A percentile compares a stretch with the other conserved stretches of the same genome.
These are phyloP conservation scores for Lentinula novae-zelandiae DNA, from an alignment of 1,284 basidiomycete genomes.

Conservation along the genomic window DNA sequence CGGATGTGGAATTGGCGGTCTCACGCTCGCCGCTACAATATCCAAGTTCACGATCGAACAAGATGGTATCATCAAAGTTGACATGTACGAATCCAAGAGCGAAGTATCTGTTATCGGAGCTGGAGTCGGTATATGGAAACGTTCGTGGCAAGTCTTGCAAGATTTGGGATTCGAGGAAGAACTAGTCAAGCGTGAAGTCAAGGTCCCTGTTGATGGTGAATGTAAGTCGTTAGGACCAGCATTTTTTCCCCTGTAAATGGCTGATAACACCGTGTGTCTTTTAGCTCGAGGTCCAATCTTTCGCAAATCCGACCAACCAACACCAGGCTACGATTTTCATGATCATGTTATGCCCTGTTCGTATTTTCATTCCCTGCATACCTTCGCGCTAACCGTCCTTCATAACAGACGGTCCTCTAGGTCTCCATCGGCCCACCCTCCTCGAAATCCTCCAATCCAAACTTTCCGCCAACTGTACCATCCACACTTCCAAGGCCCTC, in stretches of 20 bases:
- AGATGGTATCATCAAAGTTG: conserved; percentile 19
- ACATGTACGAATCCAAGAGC: conserved; percentile 33
- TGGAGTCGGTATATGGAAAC: conserved; percentile 35
- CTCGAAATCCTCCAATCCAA: conserved; percentile 27
- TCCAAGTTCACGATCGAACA: conserved; percentile 20
- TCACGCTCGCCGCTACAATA: conserved; percentile 32
- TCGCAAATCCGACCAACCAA: conserved; percentile 24
- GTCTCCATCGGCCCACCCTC: conserved; percentile 29
- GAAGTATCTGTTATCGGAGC: conserved; percentile 33
- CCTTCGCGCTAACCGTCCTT: neutral
- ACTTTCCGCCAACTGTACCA: conserved; percentile 25
- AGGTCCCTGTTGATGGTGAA: conserved; percentile 22
- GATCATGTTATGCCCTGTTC: conserved; percentile 25
- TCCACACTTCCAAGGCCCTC: conserved; percentile 27
- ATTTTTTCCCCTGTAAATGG: conserved; percentile 1
- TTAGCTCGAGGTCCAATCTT: conserved; percentile 21
- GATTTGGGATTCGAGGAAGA: conserved; percentile 30
- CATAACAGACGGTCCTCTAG: conserved; percentile 28
- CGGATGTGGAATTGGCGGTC: conserved; percentile 35
- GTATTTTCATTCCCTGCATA: neutral
- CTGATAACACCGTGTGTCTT: too few species aligned
- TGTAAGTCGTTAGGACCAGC: conserved; percentile 7
- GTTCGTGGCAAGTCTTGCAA: conserved; percentile 34
- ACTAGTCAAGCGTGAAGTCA: conserved; percentile 23
- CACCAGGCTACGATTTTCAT: conserved; percentile 24